phyloP scores from a whole-genome alignment of 2,329 filamentous ascomycete genomes.

The Trichoderma atroviride region DNA sequence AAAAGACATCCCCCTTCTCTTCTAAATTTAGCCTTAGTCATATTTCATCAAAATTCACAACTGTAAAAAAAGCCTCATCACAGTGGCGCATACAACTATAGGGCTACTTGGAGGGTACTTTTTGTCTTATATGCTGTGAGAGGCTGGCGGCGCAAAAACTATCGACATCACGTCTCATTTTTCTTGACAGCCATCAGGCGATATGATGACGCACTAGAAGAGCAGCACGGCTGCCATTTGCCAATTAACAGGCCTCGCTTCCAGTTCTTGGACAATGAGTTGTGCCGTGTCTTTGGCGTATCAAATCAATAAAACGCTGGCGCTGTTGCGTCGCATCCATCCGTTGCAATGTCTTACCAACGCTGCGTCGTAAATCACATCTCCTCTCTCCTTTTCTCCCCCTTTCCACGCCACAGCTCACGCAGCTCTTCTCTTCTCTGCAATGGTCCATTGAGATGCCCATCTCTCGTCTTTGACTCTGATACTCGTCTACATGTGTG shows the following conservation, averaged over 20 bases:
- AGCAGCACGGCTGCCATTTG: neutral
- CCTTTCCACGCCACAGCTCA: neutral
- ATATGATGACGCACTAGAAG: neutral
- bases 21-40: conserved; percentile 14
- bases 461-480: neutral
- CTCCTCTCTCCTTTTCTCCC: conserved; percentile 1
- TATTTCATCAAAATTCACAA: neutral
- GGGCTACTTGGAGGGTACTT: conserved; percentile 10
- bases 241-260: neutral
- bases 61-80: conserved; percentile 5
- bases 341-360: conserved; percentile 6
- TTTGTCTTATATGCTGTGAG: neutral
- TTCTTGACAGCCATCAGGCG: neutral
- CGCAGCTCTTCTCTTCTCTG: neutral
- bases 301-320: conserved; percentile 1
- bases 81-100: neutral
- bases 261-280: neutral
- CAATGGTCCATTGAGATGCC: neutral
- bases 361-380: conserved; percentile 15
- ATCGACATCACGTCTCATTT: neutral
- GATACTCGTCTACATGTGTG: neutral
- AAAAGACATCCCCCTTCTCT: neutral
- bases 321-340: neutral
- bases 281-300: neutral
- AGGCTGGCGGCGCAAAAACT: neutral